Evolutionary conservation across 441 rosid genomes (phyloP), one percentile per base, ranked within the genome.

Genomic region (Raphanus hybrid): DNA sequence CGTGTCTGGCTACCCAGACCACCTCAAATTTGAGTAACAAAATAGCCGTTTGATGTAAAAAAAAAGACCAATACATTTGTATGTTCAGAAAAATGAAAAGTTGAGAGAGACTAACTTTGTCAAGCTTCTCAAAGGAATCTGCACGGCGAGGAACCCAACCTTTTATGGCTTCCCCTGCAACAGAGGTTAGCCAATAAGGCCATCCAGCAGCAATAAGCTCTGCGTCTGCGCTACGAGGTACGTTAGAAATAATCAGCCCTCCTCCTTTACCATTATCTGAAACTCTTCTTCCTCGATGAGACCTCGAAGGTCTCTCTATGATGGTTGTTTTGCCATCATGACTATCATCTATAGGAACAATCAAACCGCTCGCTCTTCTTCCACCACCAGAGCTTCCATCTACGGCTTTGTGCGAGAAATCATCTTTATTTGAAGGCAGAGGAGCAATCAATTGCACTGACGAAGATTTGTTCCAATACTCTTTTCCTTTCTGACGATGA

Each of bases 91-190:
- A 64, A 12, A 75, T 14, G 29, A 8, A 26, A 11, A 29, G 23
- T 26, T 57, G 64, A 64, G 5, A 65, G 67, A 74, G 43, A 81
- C 85, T 70, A 72, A 92, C 97, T 82, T 94, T 94, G 6, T 92
- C 92, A 61, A 90, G 83, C 89, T 87, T 92, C 90, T 92, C 89
- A 39, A 86, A 94, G 1, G 96, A 86, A 41, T 90, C 96, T 2
- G 90, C 86, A 55, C 87, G 91, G 5, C 92, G 86, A 11, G 98
- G 97, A 78, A 84, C 63, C 98, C 95, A 94, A 16, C 97, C 98
- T 71, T 80, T 83, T 61, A 92, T 87, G 41, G 98, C 95, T 73
- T 94, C 97, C 29, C 86, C 92, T n/a, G 97, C 97, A 50, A 87
- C 96, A 18, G 95, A 84, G 29, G 90, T 82, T 69, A 94, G 68